Base-by-base conservation (phyloP, 2,329 filamentous ascomycete species). In the Rhynchosporium agropyri region DNA sequence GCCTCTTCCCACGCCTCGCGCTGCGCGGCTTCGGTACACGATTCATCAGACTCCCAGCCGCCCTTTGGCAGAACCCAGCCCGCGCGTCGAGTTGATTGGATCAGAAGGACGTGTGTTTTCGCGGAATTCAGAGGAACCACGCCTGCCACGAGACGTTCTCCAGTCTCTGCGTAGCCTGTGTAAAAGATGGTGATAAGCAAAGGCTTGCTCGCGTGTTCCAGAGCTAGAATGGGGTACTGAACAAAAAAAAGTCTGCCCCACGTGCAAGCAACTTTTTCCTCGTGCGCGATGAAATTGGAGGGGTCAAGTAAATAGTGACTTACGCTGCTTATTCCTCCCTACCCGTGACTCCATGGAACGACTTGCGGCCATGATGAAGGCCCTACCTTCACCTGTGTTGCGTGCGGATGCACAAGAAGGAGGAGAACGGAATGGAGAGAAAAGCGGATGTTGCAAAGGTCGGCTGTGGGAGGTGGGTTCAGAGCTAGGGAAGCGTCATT, bases 1-100 rank as follows among this genome's bases (percentile, higher is more conserved):
- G 93, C 95, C 79, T 98, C 95, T 80, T 98, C 95, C 95, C 95
- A 98, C 65, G 95, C 95, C 78, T 99, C 95, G 70, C 95, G 81
- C 81, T 89, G 78, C 61, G 95, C 95, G 62, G 95, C 91, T 75
- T 94, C 85, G 66, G 89, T 86, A 67, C 91, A 95, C 66, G 88
- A 85, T 79, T 99, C 95, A 77, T 99, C 95, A 40, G 87, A 89
- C 77, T 99, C 95, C 93, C 95, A 99, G 65, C 95, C 95, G 74
- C 95, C 95, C 77, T 99, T 99, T 65, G 95, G 95, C 63, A 99
- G 83, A 49, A 99, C 95, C 95, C 95, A 99, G 72, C 91, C 91
- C 76, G 91, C 91, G 72, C 92, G 89, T 68, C 91, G 86, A 58
- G 91, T 94, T 60, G 92, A 97, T 80, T 97, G 92, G 72, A 98